phyloP scores from a whole-genome alignment of 345 rosid genomes.

The Ceriops decandra region DNA sequence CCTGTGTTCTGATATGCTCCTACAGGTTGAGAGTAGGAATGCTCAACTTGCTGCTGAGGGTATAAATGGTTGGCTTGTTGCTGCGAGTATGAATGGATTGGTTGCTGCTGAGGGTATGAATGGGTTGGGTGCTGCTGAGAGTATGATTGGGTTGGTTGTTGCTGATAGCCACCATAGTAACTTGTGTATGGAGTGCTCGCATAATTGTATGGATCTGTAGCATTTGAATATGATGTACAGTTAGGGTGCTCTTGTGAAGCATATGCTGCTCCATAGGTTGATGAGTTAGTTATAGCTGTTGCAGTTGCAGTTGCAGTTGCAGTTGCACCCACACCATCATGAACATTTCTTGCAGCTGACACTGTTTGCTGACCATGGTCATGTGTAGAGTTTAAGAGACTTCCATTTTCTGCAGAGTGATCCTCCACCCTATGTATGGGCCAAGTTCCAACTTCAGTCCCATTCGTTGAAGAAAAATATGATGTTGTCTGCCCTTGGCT shows the following conservation, averaged over 20 bases:
- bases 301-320: slow-evolving; percentile 22
- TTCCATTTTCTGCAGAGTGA: slow-evolving; percentile 52
- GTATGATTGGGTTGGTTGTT: slow-evolving; percentile 57
- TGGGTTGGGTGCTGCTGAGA: slow-evolving; percentile 42
- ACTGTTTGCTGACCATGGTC: slow-evolving; percentile 54
- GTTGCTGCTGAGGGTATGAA: slow-evolving; percentile 25
- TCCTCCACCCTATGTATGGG: slow-evolving; percentile 47
- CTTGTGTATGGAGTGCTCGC: slow-evolving; percentile 66
- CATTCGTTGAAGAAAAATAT: slow-evolving; percentile 16
- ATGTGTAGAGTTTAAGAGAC: slow-evolving; percentile 41
- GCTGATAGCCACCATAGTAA: slow-evolving; percentile 79
- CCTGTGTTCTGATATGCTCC: slow-evolving; percentile 98
- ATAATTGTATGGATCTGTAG: slow-evolving; percentile 68
- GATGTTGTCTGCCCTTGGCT: slow-evolving; percentile 55
- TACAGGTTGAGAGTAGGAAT: slow-evolving; percentile 71
- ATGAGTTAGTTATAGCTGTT: slow-evolving; percentile 51
- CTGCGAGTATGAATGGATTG: slow-evolving; percentile 70
- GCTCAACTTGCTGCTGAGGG: slow-evolving; percentile 40
- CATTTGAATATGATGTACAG: slow-evolving; percentile 52
- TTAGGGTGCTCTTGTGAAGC: slow-evolving; percentile 62
- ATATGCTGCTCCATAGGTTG: slow-evolving; percentile 49
- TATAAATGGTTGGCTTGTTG: slow-evolving; percentile 38
- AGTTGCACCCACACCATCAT: slow-evolving; percentile 42
- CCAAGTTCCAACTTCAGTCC: slow-evolving; percentile 47
- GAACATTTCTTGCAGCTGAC: slow-evolving; percentile 37